Conservation (phyloP, 305 asterid genomes). For the Fraxinus platypoda region DNA sequence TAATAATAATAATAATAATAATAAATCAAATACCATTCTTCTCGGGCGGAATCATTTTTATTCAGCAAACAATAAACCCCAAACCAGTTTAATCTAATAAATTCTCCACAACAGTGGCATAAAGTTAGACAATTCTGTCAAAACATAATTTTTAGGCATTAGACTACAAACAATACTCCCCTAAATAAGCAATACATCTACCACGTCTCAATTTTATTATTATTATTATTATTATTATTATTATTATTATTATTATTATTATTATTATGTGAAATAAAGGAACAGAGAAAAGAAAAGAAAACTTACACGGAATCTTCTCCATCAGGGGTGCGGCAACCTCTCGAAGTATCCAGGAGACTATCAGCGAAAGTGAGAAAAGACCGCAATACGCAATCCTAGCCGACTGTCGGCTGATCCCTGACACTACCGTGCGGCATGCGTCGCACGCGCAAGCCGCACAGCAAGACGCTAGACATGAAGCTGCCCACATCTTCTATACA, state of each 20-base stretch:
- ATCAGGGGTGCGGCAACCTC: slow-evolving; percentile 93
- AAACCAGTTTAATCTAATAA: not conserved
- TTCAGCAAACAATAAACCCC: not conserved
- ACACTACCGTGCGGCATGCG: slow-evolving; percentile 78
- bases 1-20: no score
- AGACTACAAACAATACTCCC: not conserved
- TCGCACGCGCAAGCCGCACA: slow-evolving; percentile 87
- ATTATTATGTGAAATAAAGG: not conserved
- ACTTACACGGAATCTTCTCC: slow-evolving; percentile 89
- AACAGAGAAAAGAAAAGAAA: not conserved
- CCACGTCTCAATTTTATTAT: not conserved
- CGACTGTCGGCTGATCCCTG: slow-evolving; percentile 85
- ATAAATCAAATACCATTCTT: not conserved
- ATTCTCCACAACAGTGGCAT: not conserved
- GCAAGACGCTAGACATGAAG: slow-evolving; percentile 90
- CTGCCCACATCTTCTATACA: slow-evolving; percentile 69
- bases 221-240: no score
- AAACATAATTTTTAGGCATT: not conserved
- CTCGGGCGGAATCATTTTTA: not conserved
- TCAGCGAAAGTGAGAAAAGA: slow-evolving; percentile 74
- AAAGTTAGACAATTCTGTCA: not conserved
- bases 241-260: no score
- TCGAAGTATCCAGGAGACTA: slow-evolving; percentile 88
- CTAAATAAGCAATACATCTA: not conserved
- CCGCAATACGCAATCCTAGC: slow-evolving; percentile 97